phyloP scores from a whole-genome alignment of 1,139 yeast species.

The Blastobotrys aristatus region DNA sequence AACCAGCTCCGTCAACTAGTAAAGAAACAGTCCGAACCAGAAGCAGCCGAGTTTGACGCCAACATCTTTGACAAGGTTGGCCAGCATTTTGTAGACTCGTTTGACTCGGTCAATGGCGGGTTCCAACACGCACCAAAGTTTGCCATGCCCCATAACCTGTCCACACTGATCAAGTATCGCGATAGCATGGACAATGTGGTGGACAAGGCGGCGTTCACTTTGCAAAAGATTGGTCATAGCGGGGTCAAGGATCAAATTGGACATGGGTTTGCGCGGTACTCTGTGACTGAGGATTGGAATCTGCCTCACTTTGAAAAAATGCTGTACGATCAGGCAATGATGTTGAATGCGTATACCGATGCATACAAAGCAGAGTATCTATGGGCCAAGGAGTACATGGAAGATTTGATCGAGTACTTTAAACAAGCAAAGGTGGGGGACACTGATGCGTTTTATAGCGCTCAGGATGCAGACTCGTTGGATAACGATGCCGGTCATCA shows the following conservation, averaged over 20 bases:
- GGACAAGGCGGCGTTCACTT: conserved; percentile 27
- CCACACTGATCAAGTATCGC: conserved; percentile 28
- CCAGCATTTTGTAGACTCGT: conserved; percentile 28
- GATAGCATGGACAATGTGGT: conserved; percentile 17
- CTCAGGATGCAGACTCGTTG: conserved; percentile 36
- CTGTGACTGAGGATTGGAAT: conserved; percentile 40
- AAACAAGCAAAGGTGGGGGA: conserved; percentile 26
- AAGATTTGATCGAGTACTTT: conserved; percentile 31
- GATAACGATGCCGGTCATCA: conserved; percentile 23
- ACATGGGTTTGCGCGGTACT: conserved; percentile 37
- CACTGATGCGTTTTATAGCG: conserved; percentile 30
- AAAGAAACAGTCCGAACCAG: conserved; percentile 28
- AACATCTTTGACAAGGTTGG: conserved; percentile 24
- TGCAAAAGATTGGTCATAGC: conserved; percentile 32
- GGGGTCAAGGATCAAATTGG: conserved; percentile 40
- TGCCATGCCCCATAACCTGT: conserved; percentile 34
- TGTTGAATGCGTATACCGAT: conserved; percentile 34
- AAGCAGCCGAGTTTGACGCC: conserved; percentile 21
- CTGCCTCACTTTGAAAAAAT: conserved; percentile 40
- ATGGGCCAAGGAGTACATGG: conserved; percentile 20
- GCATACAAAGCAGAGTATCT: conserved; percentile 24
- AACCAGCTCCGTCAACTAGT: conserved; percentile 25
- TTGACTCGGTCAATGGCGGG: conserved; percentile 34
- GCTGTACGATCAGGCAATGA: conserved; percentile 37
- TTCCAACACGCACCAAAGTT: conserved; percentile 36